Evolutionary conservation across 768 basidiomycete genomes (phyloP), one percentile per base, ranked within the genome.

Genomic region (Paxillus ammoniavirescens): DNA sequence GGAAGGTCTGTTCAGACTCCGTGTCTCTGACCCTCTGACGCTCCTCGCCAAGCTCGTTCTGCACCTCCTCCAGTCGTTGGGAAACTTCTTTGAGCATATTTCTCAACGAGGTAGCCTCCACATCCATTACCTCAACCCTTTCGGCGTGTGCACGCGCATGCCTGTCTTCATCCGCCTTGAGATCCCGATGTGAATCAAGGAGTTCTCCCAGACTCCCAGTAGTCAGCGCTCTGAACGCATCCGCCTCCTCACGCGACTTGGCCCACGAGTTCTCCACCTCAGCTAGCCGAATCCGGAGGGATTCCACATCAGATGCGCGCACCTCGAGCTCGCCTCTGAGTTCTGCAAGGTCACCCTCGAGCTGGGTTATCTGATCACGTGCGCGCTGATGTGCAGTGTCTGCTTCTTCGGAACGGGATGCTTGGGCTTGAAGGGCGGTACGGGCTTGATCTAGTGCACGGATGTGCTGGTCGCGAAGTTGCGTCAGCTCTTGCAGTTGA

Each of bases 231-330:
- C 93, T 79, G 69, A 94, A 85, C 2, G 89, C 84, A 68, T 97
- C 95, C 3, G 93, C 92, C 74, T 98, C 93, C 72, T 95, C 89
- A 13, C 93, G 84, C 41, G 93, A 92, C 69, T 93, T 90, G 23
- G 89, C 82, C 87, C 93, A 97, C 8, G 89, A 84, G 65, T 89
- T 93, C 73, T 97, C 95, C 41, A 87, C 85, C 50, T 95, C 91
- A 23, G 81, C 75, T 41, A 95, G 72, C 50, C 87, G 78, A 9
- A 77, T 72, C 42, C 82, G 80, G 6, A 86, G 77, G 8, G 82
- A 70, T 56, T 95, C 92, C 14, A 84, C 81, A 67, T 97, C 95
- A 2, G 80, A 74, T 1, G 79, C 81, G 54, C 84, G 81, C 3
- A 83, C 73, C 68, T 96, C 93, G 17, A 97, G 73, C 54, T 98